Percentiles rank a stretch among this genome's conserved stretches.
phyloP scores from a whole-genome alignment of 768 basidiomycete genomes.

The Pluteus cervinus region DNA sequence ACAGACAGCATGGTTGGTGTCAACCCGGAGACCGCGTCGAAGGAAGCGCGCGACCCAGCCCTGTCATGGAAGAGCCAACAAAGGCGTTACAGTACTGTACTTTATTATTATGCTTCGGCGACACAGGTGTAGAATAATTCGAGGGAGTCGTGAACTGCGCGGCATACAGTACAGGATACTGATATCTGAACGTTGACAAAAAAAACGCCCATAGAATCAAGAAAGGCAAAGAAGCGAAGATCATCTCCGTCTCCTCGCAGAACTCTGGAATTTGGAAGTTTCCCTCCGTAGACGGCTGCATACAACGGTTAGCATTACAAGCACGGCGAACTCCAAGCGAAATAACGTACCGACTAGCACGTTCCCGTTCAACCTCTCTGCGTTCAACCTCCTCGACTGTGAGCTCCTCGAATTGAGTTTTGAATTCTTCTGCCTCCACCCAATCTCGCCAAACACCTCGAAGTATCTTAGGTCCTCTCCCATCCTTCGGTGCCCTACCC shows the following conservation, averaged over 20 bases:
- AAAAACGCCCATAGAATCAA: too few relatives aligned
- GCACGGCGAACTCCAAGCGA: background rate
- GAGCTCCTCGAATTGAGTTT: conserved; percentile 81
- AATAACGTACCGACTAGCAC: conserved; percentile 57
- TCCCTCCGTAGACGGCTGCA: conserved; percentile 55
- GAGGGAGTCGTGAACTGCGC: too few relatives aligned
- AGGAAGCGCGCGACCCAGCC: too few relatives aligned
- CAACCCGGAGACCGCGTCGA: too few relatives aligned
- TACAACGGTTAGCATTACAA: conserved; percentile 2
- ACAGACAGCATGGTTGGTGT: too few relatives aligned
- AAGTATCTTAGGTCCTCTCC: conserved; percentile 73
- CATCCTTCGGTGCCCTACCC: conserved; percentile 73
- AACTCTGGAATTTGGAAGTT: conserved; percentile 59
- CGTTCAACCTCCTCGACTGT: conserved; percentile 88
- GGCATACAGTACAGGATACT: too few relatives aligned
- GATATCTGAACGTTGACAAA: too few relatives aligned
- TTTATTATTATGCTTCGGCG: background rate
- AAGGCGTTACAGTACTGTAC: background rate
- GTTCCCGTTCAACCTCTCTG: conserved; percentile 82
- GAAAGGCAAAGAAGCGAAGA: background rate
- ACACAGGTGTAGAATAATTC: too few relatives aligned
- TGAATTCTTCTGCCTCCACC: conserved; percentile 87
- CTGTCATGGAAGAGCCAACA: too few relatives aligned
- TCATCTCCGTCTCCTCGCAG: conserved; percentile 32
- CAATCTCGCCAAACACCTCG: conserved; percentile 95